phyloP scores from a whole-genome alignment of 768 basidiomycete genomes.

The Suillus subluteus region DNA sequence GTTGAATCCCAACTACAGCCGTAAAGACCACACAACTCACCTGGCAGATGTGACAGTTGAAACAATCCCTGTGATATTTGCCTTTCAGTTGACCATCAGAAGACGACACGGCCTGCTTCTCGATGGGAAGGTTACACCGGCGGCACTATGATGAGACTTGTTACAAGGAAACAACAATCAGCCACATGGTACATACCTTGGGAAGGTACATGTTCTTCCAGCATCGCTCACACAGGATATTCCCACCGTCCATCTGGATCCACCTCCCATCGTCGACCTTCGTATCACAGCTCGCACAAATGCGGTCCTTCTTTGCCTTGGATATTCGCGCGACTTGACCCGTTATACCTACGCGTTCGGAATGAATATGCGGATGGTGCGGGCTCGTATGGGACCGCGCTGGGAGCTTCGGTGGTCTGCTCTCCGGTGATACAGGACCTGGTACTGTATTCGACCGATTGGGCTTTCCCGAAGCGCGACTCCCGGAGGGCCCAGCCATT shows the following conservation, averaged over 20 bases:
- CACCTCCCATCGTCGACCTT: constrained; percentile 79
- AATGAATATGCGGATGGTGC: constrained; percentile 39
- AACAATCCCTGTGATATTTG: constrained; percentile 92
- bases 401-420: constrained; percentile 56
- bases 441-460: constrained; percentile 58
- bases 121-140: constrained; percentile 83
- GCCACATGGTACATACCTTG: constrained; percentile 56
- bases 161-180: constrained; percentile 1
- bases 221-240: constrained; percentile 83
- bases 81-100: constrained; percentile 94
- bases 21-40: constrained; percentile 37
- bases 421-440: constrained; percentile 46
- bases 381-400: constrained; percentile 57
- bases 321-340: constrained; percentile 34
- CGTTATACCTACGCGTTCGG: constrained; percentile 27
- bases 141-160: constrained; percentile 62
- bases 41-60: constrained; percentile 84
- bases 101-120: constrained; percentile 88
- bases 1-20: background rate
- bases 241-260: constrained; percentile 78
- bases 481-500: constrained; percentile 24
- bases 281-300: constrained; percentile 71
- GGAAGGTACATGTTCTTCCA: constrained; percentile 98
- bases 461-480: constrained; percentile 32
- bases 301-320: constrained; percentile 35